These are phyloP conservation scores for Pseudomonodictys pantanalensis DNA, from an alignment of 495 filamentous ascomycete species.

Conservation along the genomic window DNA sequence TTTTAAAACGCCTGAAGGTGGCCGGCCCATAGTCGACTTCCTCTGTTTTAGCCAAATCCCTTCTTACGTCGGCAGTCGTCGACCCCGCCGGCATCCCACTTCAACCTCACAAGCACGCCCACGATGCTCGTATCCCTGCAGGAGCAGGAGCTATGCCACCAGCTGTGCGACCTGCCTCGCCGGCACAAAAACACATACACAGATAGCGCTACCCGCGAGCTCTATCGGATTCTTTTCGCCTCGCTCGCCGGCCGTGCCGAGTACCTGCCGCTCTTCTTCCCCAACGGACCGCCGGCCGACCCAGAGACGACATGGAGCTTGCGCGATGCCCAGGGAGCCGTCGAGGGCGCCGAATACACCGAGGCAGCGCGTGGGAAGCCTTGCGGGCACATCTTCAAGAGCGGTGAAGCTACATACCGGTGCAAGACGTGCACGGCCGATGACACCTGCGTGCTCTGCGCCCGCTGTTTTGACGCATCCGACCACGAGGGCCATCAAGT, in stretches of 20 bases:
- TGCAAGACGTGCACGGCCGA: slow-evolving; percentile 89
- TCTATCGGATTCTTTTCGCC: slow-evolving; percentile 78
- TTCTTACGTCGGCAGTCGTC: not conserved
- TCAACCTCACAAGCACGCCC: not conserved
- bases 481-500: slow-evolving; percentile 95
- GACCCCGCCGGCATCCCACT: slow-evolving; percentile 7
- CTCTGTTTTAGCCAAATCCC: too few species aligned
- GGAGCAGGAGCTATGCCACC: slow-evolving; percentile 73
- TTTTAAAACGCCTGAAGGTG: too few species aligned
- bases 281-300: slow-evolving; percentile 61
- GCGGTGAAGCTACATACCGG: slow-evolving; percentile 85
- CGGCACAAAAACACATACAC: slow-evolving; percentile 70
- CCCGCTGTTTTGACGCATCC: slow-evolving; percentile 81
- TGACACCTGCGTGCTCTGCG: slow-evolving; percentile 51
- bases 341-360: slow-evolving; percentile 92
- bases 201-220: slow-evolving; percentile 60
- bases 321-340: slow-evolving; percentile 80
- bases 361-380: slow-evolving; percentile 86
- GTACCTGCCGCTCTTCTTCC: slow-evolving; percentile 75
- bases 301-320: slow-evolving; percentile 62
- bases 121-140: slow-evolving; percentile 58
- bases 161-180: slow-evolving; percentile 69
- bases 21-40: too few species aligned
- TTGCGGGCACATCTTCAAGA: slow-evolving; percentile 96
- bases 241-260: slow-evolving; percentile 74